Percentiles rank a stretch among this genome's conserved stretches.
Conservation (phyloP, 768 basidiomycete species). For the Amanita brunnescens region DNA sequence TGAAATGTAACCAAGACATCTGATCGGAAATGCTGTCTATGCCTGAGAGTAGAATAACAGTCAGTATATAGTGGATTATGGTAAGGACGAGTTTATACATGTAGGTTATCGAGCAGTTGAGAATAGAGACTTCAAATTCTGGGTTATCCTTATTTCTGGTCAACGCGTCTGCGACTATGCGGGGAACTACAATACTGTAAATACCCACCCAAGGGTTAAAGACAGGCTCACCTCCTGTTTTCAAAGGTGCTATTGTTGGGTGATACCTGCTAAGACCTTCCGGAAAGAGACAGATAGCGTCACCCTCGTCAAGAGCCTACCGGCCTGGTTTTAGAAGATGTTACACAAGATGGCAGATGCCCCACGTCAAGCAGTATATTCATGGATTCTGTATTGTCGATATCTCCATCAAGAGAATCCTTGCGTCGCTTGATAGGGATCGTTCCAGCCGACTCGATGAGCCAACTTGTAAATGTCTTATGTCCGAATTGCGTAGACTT, state of each 20-base stretch:
- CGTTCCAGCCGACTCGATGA: conserved; percentile 83
- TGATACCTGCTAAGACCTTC: conserved; percentile 84
- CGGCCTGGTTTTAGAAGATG: conserved; percentile 6
- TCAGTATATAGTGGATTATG: conserved; percentile 5
- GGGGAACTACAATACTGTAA: conserved; percentile 50
- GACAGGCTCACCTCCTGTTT: conserved; percentile 61
- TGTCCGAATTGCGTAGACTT: conserved; percentile 83
- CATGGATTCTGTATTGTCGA: conserved; percentile 68
- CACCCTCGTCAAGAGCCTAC: conserved; percentile 67
- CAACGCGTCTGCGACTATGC: conserved; percentile 72
- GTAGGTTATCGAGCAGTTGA: conserved; percentile 78
- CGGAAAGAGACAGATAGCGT: conserved; percentile 78
- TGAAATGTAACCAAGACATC: conserved; percentile 84
- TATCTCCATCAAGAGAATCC: conserved; percentile 46
- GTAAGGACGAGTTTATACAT: conserved; percentile 36
- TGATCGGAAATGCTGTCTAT: conserved; percentile 80
- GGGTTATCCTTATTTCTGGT: conserved; percentile 58
- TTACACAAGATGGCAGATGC: background rate
- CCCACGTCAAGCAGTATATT: conserved; percentile 55
- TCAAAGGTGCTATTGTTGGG: conserved; percentile 79
- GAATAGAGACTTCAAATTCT: conserved; percentile 62
- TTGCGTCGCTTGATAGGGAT: conserved; percentile 74
- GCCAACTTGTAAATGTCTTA: conserved; percentile 81
- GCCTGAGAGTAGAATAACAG: conserved; percentile 33
- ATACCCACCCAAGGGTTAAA: background rate